These are phyloP conservation scores for Hymenochaete sp. DNA, from an alignment of 1,284 basidiomycete genomes.

Conservation along the genomic window DNA sequence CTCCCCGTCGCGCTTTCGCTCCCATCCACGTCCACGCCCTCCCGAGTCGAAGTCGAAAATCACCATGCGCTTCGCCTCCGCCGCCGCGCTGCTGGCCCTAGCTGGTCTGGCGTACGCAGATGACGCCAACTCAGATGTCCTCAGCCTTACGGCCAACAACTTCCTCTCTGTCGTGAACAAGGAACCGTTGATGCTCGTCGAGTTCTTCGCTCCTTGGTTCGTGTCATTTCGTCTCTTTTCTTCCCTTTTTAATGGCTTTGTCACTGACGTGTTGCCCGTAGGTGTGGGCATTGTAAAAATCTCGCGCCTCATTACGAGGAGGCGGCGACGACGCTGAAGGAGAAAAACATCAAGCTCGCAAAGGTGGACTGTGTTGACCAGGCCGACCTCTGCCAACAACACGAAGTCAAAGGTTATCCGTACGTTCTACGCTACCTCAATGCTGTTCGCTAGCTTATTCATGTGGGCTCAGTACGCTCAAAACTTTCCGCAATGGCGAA, in stretches of 20 bases:
- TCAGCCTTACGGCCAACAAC: slow-evolving; percentile 61
- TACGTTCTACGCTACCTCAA: slow-evolving; percentile 33
- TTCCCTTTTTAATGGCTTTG: neutral
- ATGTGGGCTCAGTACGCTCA: slow-evolving; percentile 53
- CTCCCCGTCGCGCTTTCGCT: neutral
- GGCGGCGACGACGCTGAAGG: slow-evolving; percentile 89
- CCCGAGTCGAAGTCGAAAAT: slow-evolving; percentile 3
- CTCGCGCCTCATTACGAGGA: slow-evolving; percentile 93
- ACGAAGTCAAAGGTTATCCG: slow-evolving; percentile 91
- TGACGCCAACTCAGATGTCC: slow-evolving; percentile 63
- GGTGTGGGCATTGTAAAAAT: slow-evolving; percentile 90
- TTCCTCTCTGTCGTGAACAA: slow-evolving; percentile 66
- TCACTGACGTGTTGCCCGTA: slow-evolving; percentile 23
- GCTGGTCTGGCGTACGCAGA: slow-evolving; percentile 49
- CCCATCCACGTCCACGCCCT: neutral
- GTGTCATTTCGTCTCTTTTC: slow-evolving; percentile 14
- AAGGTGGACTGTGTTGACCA: slow-evolving; percentile 95
- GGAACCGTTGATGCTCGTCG: slow-evolving; percentile 81
- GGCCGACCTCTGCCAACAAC: slow-evolving; percentile 75
- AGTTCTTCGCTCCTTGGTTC: slow-evolving; percentile 93
- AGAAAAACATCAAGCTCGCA: slow-evolving; percentile 83
- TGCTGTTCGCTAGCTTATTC: slow-evolving; percentile 1
- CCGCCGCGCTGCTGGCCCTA: slow-evolving; percentile 45
- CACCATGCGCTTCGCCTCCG: slow-evolving; percentile 55
- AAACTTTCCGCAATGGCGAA: slow-evolving; percentile 87